A percentile compares a stretch with the other conserved stretches of the same genome.
Evolutionary conservation across 2,329 filamentous ascomycete species (phyloP).

Genomic region (Lachnellula hyalina): DNA sequence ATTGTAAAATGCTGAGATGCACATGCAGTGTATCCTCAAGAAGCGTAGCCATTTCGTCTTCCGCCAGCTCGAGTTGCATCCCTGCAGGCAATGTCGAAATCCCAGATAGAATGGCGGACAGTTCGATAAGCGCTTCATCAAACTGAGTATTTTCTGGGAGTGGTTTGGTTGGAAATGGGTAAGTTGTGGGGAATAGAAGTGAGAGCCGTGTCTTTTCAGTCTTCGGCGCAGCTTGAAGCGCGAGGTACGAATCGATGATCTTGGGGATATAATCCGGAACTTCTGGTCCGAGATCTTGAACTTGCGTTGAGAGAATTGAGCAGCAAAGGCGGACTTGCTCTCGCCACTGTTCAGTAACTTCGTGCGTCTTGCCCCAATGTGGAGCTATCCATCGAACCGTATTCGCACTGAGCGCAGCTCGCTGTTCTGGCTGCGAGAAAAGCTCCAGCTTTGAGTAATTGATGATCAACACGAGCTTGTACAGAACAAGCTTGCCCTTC

Average conservation of each 20-base stretch:
- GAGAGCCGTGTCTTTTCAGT: slow-evolving; percentile 65
- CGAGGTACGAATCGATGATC: slow-evolving; percentile 82
- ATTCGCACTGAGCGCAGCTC: slow-evolving; percentile 68
- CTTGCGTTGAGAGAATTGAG: slow-evolving; percentile 82
- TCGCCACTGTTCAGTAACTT: slow-evolving; percentile 79
- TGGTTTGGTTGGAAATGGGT: slow-evolving; percentile 76
- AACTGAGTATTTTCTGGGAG: slow-evolving; percentile 57
- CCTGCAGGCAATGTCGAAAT: slow-evolving; percentile 69
- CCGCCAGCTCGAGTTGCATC: slow-evolving; percentile 69
- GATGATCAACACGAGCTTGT: slow-evolving; percentile 88
- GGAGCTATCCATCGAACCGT: slow-evolving; percentile 88
- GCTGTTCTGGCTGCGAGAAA: slow-evolving; percentile 73
- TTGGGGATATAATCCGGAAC: slow-evolving; percentile 87
- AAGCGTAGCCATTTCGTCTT: slow-evolving; percentile 69
- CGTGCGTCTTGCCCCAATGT: slow-evolving; percentile 76
- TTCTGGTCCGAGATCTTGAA: slow-evolving; percentile 70
- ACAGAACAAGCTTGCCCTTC: slow-evolving; percentile 85
- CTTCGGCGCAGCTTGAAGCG: slow-evolving; percentile 55
- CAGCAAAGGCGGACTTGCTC: slow-evolving; percentile 92
- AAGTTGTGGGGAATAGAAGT: slow-evolving; percentile 81
- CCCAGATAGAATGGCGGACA: slow-evolving; percentile 80
- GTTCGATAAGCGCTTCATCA: slow-evolving; percentile 82
- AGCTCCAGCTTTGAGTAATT: slow-evolving; percentile 81
- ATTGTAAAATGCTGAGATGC: slow-evolving; percentile 81
- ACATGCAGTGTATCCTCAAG: slow-evolving; percentile 76